Evolutionary conservation across 2,329 filamentous ascomycete genomes (phyloP).

Genomic region (Aschersonia sp.): DNA sequence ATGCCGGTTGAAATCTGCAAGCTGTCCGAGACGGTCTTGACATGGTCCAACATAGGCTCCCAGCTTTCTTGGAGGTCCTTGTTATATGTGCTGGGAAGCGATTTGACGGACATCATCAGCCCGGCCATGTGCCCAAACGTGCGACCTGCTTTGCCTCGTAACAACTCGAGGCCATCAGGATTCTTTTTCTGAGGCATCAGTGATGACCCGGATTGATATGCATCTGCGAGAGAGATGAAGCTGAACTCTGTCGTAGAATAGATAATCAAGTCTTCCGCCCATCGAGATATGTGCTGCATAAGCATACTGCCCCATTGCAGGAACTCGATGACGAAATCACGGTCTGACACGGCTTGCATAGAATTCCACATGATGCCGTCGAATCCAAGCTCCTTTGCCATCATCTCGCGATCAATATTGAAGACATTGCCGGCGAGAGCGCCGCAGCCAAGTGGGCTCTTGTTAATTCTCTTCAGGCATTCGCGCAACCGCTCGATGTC

Average conservation of each 20-base stretch:
- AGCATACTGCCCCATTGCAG: conserved; percentile 69
- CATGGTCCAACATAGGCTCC: conserved; percentile 72
- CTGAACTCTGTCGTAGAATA: conserved; percentile 66
- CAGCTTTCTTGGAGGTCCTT: conserved; percentile 85
- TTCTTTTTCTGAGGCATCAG: conserved; percentile 73
- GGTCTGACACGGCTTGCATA: conserved; percentile 60
- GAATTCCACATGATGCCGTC: conserved; percentile 62
- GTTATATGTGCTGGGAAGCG: conserved; percentile 73
- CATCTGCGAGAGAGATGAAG: conserved; percentile 63
- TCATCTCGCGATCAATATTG: conserved; percentile 62
- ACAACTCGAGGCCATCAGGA: neutral
- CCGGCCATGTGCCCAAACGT: conserved; percentile 73
- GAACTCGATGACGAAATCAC: conserved; percentile 72
- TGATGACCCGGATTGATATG: conserved; percentile 63
- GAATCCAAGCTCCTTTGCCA: conserved; percentile 72
- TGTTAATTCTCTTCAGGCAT: conserved; percentile 61
- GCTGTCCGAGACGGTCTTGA: conserved; percentile 70
- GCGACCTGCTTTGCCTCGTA: conserved; percentile 29
- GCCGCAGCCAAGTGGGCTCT: conserved; percentile 55
- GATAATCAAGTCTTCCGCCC: conserved; percentile 77
- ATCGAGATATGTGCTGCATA: conserved; percentile 67
- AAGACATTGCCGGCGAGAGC: conserved; percentile 75
- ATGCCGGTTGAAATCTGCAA: conserved; percentile 74
- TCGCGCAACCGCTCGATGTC: conserved; percentile 69
- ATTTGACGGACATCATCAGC: conserved; percentile 54